A percentile compares a stretch with the other conserved stretches of the same genome.
Conservation (phyloP, 192 early-diverging fungal species). For the Ramicandelaber brevisporus region DNA sequence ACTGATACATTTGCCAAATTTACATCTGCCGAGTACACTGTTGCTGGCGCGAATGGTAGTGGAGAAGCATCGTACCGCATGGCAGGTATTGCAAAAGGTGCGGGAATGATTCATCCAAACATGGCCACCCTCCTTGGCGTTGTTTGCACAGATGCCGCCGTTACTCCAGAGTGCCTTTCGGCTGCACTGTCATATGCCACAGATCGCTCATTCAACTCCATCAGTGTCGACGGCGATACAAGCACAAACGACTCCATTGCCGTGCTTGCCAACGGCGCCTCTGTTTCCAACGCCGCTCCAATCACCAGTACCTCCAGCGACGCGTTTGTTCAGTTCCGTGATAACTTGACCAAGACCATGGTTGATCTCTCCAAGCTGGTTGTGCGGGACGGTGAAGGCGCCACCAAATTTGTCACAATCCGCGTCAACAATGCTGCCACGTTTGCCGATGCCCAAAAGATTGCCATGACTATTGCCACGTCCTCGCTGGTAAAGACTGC, state of each 20-base stretch:
- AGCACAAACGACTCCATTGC: slow-evolving; percentile 89
- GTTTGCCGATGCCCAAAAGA: slow-evolving; percentile 51
- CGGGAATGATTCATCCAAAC: slow-evolving; percentile 97
- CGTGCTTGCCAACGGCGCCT: slow-evolving; percentile 69
- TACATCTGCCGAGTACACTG: slow-evolving; percentile 21
- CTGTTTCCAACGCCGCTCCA: too few species aligned
- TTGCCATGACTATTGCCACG: slow-evolving; percentile 69
- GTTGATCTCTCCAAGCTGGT: slow-evolving; percentile 69
- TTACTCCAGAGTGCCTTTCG: slow-evolving; percentile 35
- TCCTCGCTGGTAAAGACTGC: slow-evolving; percentile 91
- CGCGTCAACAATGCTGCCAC: slow-evolving; percentile 46
- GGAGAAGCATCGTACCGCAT: slow-evolving; percentile 32
- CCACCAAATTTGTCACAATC: slow-evolving; percentile 89
- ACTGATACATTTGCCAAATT: slow-evolving; percentile 96
- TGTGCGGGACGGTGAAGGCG: slow-evolving; percentile 89
- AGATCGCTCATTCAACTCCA: slow-evolving; percentile 84
- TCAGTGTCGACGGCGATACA: slow-evolving; percentile 88
- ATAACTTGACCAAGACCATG: slow-evolving; percentile 54
- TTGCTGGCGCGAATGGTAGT: too few species aligned
- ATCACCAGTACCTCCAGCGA: slow-evolving; percentile 9
- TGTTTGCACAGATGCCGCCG: slow-evolving; percentile 59
- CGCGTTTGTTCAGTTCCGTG: slow-evolving; percentile 40
- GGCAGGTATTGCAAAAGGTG: slow-evolving; percentile 90
- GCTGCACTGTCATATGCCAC: slow-evolving; percentile 52
- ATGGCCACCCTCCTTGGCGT: slow-evolving; percentile 87